Evolutionary conservation across 2,329 filamentous ascomycete genomes (phyloP), one percentile per base, ranked within the genome.

Genomic region (Botrytis hyacinthi): DNA sequence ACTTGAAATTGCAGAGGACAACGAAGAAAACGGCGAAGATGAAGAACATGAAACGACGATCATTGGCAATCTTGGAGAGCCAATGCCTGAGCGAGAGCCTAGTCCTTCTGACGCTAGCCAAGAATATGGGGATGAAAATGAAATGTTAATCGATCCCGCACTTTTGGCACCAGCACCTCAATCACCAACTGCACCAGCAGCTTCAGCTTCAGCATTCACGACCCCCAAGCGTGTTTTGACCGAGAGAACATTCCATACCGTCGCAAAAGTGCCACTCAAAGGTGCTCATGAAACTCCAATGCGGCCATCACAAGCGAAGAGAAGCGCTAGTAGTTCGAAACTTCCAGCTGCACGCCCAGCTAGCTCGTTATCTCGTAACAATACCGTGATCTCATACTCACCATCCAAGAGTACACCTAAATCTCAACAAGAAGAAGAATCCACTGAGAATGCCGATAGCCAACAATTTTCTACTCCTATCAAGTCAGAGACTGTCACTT

Each of bases 211-310:
- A 40, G n/a, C 42, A 2, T 78, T 76, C n/a, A 46, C 73, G 16
- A 80, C 79, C 18, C 79, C 78, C 62, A 79, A 78, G 67, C 77
- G 77, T 48, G 67, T 79, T 62, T 72, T 78, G 7, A 74, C 76
- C 14, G 77, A 81, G 72, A 72, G 85, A 61, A 84, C 86, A n/a
- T 88, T 91, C 75, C 89, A 92, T 81, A 95, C 93, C 0, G 90
- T 93, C 0, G 92, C 91, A 40, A 95, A 94, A 82, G 89, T 95
- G 7, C 92, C 92, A 1, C 83, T 95, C 59, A 93, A 93, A 81
- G 90, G 90, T 37, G 91, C 84, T 22, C 82, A 85, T 9, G 80
- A 84, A 2, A 86, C 85, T 14, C 84, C 86, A 22, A 77, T 79
- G 72, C 76, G 76, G 62, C 74, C 76, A 54, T 77, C 66, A 74